Base-by-base conservation (phyloP, 768 basidiomycete species). In the Boletus edulis region DNA sequence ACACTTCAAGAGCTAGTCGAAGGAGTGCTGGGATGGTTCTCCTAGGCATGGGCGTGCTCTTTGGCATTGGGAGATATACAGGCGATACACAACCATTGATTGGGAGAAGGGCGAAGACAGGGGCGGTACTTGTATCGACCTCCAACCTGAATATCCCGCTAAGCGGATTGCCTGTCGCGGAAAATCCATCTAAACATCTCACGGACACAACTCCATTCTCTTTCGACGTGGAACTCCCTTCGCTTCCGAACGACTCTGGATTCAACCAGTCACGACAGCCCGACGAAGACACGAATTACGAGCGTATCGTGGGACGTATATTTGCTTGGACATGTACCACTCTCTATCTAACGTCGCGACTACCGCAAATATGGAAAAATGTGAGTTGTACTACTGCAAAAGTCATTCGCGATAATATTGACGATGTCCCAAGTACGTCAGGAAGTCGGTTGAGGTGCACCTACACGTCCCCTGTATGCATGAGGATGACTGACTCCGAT, bases 331-430 rank as follows among this genome's bases (percentile, higher is more conserved):
- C 87, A 18, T 98, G 96, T 68, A 94, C 95, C 2, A 90, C 85
- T 0, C 75, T 98, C 15, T 99, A 99, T 71, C 75, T 99, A 35
- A 98, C 96, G 4, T 91, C 89, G 4, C 84, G 97, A 55, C 72
- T 99, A 63, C 97, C 97, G 20, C 97, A 99, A 71, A 97, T 99
- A 59, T 98, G 97, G 97, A 96, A 95, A 73, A 98, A 98, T 66
- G 95, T 97, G 70, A 69, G 93, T 84, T 37, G 24, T 42, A 31
- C 20, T 46, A 22, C 20, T 47, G 20, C 42, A 43, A 17, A 37
- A 9, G 15, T 52, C 32, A 37, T 37, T 48, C 45, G 55, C 45
- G 11, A 45, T 42, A 31, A 49, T 2, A 57, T 50, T 46, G 27
- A 58, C 8, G 20, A 17, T 55, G 18, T 9, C 22, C 31, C 48